A percentile compares a stretch with the other conserved stretches of the same genome.
Conservation (phyloP, 2,329 filamentous ascomycete genomes). For the Lithohypha guttulata region DNA sequence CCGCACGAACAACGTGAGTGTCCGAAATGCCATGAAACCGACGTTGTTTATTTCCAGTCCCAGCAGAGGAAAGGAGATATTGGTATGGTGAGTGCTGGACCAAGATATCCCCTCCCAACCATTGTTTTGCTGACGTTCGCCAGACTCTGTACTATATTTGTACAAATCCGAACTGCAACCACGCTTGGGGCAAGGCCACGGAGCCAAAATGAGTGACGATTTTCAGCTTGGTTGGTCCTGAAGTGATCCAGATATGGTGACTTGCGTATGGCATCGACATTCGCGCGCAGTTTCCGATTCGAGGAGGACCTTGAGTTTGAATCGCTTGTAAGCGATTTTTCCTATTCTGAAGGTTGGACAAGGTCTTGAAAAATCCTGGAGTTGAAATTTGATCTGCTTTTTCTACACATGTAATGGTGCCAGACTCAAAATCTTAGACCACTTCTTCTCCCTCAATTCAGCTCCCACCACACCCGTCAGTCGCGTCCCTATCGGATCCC, state of each 20-base stretch:
- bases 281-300: slow-evolving; percentile 6
- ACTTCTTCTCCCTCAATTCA: slow-evolving; percentile 83
- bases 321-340: background rate
- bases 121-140: slow-evolving; percentile 1
- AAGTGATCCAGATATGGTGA: too few relatives aligned
- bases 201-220: too few relatives aligned
- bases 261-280: slow-evolving; percentile 14
- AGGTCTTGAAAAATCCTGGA: background rate
- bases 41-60: slow-evolving; percentile 97
- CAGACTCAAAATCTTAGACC: slow-evolving; percentile 96
- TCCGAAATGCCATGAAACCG: slow-evolving; percentile 71
- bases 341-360: background rate
- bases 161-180: slow-evolving; percentile 63
- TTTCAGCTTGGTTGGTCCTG: too few relatives aligned
- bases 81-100: slow-evolving; percentile 67
- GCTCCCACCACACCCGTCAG: slow-evolving; percentile 84
- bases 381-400: background rate
- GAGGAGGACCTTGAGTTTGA: background rate
- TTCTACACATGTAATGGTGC: slow-evolving; percentile 71
- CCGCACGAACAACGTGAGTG: slow-evolving; percentile 80
- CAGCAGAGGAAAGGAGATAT: slow-evolving; percentile 95
- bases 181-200: slow-evolving; percentile 52
- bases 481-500: slow-evolving; percentile 86
- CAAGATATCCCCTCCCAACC: slow-evolving; percentile 11
- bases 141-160: slow-evolving; percentile 92